Percentiles rank a stretch among this genome's conserved stretches.
Conservation (phyloP, 2,329 filamentous ascomycete species). For the Aureobasidium mangrovei region DNA sequence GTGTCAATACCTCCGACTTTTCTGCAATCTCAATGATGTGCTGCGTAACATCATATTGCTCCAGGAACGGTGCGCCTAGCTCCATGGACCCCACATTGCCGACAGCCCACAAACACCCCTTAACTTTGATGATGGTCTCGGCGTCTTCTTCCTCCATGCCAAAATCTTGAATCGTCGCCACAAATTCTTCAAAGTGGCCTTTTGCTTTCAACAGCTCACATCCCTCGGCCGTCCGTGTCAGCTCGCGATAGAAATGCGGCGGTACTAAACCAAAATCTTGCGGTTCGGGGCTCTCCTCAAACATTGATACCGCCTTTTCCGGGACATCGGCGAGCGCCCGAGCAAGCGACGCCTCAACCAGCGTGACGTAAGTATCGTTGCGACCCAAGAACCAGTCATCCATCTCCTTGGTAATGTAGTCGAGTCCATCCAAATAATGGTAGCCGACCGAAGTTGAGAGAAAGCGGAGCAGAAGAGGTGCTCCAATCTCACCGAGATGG, state of each 20-base stretch:
- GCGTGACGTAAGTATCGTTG: slow-evolving; percentile 88
- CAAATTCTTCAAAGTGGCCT: slow-evolving; percentile 93
- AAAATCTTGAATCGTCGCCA: slow-evolving; percentile 76
- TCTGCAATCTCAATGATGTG: slow-evolving; percentile 85
- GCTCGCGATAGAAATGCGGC: slow-evolving; percentile 95
- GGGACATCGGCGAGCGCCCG: slow-evolving; percentile 62
- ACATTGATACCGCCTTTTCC: slow-evolving; percentile 50
- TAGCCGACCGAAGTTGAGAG: slow-evolving; percentile 94
- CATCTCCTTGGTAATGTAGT: slow-evolving; percentile 99
- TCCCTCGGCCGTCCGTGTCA: slow-evolving; percentile 86
- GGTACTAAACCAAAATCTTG: slow-evolving; percentile 58
- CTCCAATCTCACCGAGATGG: slow-evolving; percentile 92
- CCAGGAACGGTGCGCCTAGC: slow-evolving; percentile 85
- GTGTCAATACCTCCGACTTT: slow-evolving; percentile 76
- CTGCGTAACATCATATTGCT: slow-evolving; percentile 78
- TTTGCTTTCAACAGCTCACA: slow-evolving; percentile 85
- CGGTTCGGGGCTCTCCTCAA: slow-evolving; percentile 39
- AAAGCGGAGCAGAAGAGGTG: slow-evolving; percentile 83
- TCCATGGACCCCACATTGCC: slow-evolving; percentile 99
- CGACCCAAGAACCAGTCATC: slow-evolving; percentile 98
- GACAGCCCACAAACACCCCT: slow-evolving; percentile 94
- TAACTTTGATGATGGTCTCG: slow-evolving; percentile 85
- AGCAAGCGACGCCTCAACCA: slow-evolving; percentile 92
- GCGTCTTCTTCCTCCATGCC: slow-evolving; percentile 75
- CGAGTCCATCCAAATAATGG: slow-evolving; percentile 89